Evolutionary conservation across 1,284 basidiomycete species (phyloP), one percentile per base, ranked within the genome.

Genomic region (Coniferiporia weirii): DNA sequence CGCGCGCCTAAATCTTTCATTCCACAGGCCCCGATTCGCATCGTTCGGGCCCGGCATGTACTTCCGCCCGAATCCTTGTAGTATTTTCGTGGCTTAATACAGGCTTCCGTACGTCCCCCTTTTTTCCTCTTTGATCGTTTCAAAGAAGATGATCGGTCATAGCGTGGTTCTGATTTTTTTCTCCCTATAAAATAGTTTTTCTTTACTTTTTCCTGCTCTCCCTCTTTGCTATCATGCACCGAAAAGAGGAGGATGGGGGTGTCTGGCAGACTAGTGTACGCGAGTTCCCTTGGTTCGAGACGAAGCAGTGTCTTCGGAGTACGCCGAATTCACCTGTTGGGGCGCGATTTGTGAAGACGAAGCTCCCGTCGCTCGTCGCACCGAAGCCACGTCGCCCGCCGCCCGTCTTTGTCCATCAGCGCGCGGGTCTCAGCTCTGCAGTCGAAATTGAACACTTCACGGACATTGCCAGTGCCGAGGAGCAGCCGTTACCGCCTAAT

Each of bases 21-120:
- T 43, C 19, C 10, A 43, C 13, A 59, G 57, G 57, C 51, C 50
- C 50, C 34, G n/a, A 36, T 13, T 36, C 43, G 20, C 57, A 40
- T 20, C 12, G 27, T 35, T 38, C 57, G 10, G 52, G 52, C 12
- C 43, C 57, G 36, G 68, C 72, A 12, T 91, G 89, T 67, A 68
- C 70, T 8, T 87, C 88, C n/a, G 74, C 76, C 19, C 75, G 70
- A 56, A 74, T 85, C 27, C 72, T 89, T 38, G 69, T 83, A 63
- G 84, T 77, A 4, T 87, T 89, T 66, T 75, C 81, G 46, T 91
- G 88, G 89, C 72, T 80, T 38, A 79, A 74, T 65, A 75, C 81
- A 38, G 67, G 76, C 40, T 73, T 77, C 47, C 68, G 87, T 91
- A 64, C 66, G 87, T 76, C 32, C 34, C 64, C 19, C 46, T 50